Percentiles rank a stretch among this genome's conserved stretches.
These are phyloP conservation scores for Lipomyces starkeyi DNA, from an alignment of 805 yeast species.

Conservation along the genomic window DNA sequence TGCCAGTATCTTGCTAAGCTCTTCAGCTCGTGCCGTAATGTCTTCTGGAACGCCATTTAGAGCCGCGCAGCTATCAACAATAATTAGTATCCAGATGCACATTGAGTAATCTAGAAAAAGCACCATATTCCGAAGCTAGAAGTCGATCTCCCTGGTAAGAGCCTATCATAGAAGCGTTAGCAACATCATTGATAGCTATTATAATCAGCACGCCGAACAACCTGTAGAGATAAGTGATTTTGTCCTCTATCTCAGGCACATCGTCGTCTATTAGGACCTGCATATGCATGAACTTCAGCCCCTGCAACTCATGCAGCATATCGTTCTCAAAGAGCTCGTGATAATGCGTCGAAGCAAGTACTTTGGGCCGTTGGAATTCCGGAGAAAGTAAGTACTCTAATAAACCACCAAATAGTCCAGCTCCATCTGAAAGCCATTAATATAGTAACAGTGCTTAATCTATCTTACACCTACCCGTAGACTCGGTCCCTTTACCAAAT, in stretches of 20 bases:
- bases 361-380: constrained; percentile 38
- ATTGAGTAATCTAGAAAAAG: neutral
- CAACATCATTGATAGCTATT: neutral
- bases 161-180: constrained; percentile 47
- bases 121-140: constrained; percentile 33
- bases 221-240: constrained; percentile 25
- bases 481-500: constrained; percentile 61
- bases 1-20: constrained; percentile 39
- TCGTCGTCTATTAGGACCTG: constrained; percentile 42
- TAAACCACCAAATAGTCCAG: constrained; percentile 52
- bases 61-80: constrained; percentile 49
- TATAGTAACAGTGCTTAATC: no score
- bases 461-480: constrained; percentile 43
- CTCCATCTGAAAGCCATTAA: constrained; percentile 44
- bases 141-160: constrained; percentile 25
- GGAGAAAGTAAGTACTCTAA: constrained; percentile 42
- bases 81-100: neutral
- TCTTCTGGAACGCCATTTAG: constrained; percentile 47
- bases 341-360: constrained; percentile 53
- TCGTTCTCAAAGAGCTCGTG: constrained; percentile 42
- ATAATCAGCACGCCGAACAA: neutral
- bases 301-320: constrained; percentile 22
- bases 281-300: constrained; percentile 48
- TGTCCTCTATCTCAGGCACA: constrained; percentile 22
- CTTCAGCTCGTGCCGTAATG: constrained; percentile 47